phyloP scores from a whole-genome alignment of 306 rosid genomes.

The Quercus bicolor region DNA sequence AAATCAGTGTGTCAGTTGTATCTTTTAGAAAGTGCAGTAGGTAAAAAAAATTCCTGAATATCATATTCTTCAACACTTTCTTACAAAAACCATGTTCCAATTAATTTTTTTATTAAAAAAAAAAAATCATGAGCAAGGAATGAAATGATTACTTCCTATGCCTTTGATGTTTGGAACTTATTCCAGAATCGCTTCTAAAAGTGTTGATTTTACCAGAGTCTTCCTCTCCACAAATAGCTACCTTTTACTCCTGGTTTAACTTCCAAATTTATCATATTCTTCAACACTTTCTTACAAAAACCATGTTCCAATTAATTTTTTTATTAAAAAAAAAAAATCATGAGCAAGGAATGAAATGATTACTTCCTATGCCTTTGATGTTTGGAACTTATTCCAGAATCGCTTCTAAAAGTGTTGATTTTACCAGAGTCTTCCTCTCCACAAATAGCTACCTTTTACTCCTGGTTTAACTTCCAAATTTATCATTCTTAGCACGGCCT shows the following conservation, averaged over 20 bases:
- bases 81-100: not conserved
- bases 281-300: too few relatives aligned
- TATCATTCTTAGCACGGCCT: too few relatives aligned
- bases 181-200: slow-evolving; percentile 28
- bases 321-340: too few relatives aligned
- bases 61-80: not conserved
- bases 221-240: slow-evolving; percentile 38
- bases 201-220: not conserved
- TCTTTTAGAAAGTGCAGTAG: not conserved
- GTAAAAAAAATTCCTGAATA: not conserved
- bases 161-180: slow-evolving; percentile 27
- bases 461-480: slow-evolving; percentile 3
- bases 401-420: slow-evolving; percentile 27
- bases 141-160: slow-evolving; percentile 15
- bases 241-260: slow-evolving; percentile 22
- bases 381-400: too few relatives aligned
- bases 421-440: slow-evolving; percentile 23
- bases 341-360: too few relatives aligned
- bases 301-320: too few relatives aligned
- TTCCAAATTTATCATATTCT: too few relatives aligned
- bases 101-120: not conserved
- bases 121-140: not conserved
- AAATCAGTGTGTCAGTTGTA: not conserved
- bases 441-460: slow-evolving; percentile 33
- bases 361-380: too few relatives aligned